phyloP scores from a whole-genome alignment of 371 early-diverging fungal genomes.

The Syncephalis plumigaleata region DNA sequence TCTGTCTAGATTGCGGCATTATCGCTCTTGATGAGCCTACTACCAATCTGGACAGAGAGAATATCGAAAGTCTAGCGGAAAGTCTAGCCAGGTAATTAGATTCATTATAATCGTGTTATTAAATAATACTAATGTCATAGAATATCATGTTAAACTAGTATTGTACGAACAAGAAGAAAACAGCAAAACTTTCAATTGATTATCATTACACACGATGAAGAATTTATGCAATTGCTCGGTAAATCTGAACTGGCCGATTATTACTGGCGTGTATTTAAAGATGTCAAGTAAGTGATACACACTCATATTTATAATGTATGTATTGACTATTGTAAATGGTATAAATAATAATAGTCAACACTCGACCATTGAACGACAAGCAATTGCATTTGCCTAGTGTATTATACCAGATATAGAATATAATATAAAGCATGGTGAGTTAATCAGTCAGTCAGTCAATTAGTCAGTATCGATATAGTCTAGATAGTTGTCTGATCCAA shows the following conservation, averaged over 20 bases:
- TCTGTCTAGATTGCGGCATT: slow-evolving; percentile 89
- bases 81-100: slow-evolving; percentile 48
- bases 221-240: slow-evolving; percentile 80
- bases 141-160: slow-evolving; percentile 19
- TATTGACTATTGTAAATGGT: too few species aligned
- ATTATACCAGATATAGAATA: too few species aligned
- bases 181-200: slow-evolving; percentile 95
- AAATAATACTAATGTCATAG: not conserved
- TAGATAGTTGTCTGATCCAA: slow-evolving; percentile 21
- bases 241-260: slow-evolving; percentile 60
- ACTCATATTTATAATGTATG: not conserved
- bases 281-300: slow-evolving; percentile 26
- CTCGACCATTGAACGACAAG: not conserved
- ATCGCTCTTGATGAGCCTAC: slow-evolving; percentile 99
- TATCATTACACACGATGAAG: slow-evolving; percentile 99
- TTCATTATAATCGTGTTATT: too few species aligned
- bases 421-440: too few species aligned
- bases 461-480: not conserved
- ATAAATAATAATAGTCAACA: not conserved
- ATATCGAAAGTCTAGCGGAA: slow-evolving; percentile 82
- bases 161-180: slow-evolving; percentile 54
- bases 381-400: not conserved
- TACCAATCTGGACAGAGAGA: slow-evolving; percentile 94
- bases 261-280: slow-evolving; percentile 70
- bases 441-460: too few species aligned